Evolutionary conservation across 2,329 filamentous ascomycete genomes (phyloP).

Genomic region (Hypoxylon sp.): DNA sequence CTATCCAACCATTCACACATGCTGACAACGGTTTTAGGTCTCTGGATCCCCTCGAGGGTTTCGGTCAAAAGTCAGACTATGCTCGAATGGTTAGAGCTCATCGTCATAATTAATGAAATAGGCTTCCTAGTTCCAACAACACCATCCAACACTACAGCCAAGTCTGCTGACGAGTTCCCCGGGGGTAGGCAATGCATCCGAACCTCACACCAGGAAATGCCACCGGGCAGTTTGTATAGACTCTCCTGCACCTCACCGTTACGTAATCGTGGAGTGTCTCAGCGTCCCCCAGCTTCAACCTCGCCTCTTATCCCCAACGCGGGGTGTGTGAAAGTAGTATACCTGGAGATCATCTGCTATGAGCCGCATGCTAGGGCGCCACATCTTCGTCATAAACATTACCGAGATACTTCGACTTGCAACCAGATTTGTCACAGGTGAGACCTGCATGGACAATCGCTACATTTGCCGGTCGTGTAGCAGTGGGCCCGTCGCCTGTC

Average conservation of each 20-base stretch:
- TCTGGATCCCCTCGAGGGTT: conserved; percentile 4
- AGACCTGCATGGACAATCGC: conserved; percentile 8
- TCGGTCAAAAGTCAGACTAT: conserved; percentile 15
- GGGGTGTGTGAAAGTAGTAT: conserved; percentile 5
- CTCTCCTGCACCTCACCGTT: conserved; percentile 18
- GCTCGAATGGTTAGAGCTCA: too few relatives aligned
- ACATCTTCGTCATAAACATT: conserved; percentile 15
- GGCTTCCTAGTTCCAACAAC: too few relatives aligned
- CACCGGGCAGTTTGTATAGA: conserved; percentile 1
- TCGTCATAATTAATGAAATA: too few relatives aligned
- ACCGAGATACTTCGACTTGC: conserved; percentile 10
- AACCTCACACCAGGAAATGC: conserved; percentile 8
- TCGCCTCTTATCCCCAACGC: conserved; percentile 6
- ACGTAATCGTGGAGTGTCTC: conserved; percentile 19
- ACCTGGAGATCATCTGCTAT: conserved; percentile 20
- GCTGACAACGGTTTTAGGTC: conserved; percentile 1
- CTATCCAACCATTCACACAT: conserved; percentile 16
- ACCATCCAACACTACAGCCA: conserved; percentile 8
- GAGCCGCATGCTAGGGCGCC: conserved; percentile 22
- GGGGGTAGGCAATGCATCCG: conserved; percentile 13
- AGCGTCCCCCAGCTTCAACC: not conserved
- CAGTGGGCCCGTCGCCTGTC: too few relatives aligned
- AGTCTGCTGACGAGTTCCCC: conserved; percentile 8
- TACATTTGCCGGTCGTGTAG: conserved; percentile 10
- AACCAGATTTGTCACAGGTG: conserved; percentile 5